Base-by-base conservation (phyloP, 2,329 filamentous ascomycete genomes). In the Pseudovirgaria hyperparasitica region DNA sequence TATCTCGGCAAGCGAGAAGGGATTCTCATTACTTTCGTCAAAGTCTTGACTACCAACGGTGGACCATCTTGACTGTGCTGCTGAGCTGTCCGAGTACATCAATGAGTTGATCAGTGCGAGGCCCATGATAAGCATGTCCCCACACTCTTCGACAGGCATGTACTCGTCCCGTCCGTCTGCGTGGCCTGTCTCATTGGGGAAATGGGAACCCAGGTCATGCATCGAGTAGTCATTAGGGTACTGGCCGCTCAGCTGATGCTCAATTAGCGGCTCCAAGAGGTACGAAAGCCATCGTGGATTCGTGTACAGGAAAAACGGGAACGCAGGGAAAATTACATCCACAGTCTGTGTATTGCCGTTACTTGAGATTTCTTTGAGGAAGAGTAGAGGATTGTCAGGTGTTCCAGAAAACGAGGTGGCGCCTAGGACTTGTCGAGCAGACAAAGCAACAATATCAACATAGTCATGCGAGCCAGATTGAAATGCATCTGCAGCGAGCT, bases 271-370 rank as follows among this genome's bases (percentile, higher is more conserved):
- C 48, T 87, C 80, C 4, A 90, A 60, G 3, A 87, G 62, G 43
- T 86, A 86, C 2, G 74, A 77, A 30, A 86, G 59, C 80, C 81
- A 87, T 32, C 71, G 64, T 3, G 82, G 82, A 40, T 86, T 85
- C 11, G 81, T 85, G 46, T 87, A 90, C 12, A 87, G 51, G 60
- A 87, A 87, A 63, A 87, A 90, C 0, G 82, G 81, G 53, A 84
- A 86, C 0, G 81, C 69, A 0, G 82, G 82, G 58, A 85, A 90
- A 41, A 92, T 87, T 30, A 92, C 80, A 55, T 87, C 81, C 8
- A 90, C 78, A 0, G 82, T 90, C 47, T 90, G 82, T 50, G 76
- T 76, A 43, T 92, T 87, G 4, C 82, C 82, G 41, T 87, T 80
- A 3, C 78, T 85, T 2, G 79, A 84, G 30, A 90, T 87, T 49